Percentiles rank a stretch among this genome's conserved stretches.
Evolutionary conservation across 2,329 filamentous ascomycete genomes (phyloP).

Genomic region (Macrophomina pseudophaseolina): DNA sequence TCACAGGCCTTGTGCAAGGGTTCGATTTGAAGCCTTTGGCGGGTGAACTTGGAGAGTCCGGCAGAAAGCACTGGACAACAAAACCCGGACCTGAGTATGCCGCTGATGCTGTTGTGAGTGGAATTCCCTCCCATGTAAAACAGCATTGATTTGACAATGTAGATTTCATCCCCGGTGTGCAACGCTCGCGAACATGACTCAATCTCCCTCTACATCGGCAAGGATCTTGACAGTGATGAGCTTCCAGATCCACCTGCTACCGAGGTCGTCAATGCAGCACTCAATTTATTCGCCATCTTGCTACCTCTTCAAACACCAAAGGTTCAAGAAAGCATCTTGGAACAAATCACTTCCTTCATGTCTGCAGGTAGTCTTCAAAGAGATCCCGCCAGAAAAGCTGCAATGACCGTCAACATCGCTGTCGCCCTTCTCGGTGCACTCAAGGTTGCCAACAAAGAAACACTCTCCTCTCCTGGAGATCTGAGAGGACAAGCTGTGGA

Average conservation of each 20-base stretch:
- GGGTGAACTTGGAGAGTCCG: slow-evolving; percentile 57
- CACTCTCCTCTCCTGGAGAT: slow-evolving; percentile 72
- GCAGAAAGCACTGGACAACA: slow-evolving; percentile 56
- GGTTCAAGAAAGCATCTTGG: slow-evolving; percentile 93
- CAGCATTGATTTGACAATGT: slow-evolving; percentile 28
- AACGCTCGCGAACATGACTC: slow-evolving; percentile 89
- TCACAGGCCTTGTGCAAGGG: slow-evolving; percentile 81
- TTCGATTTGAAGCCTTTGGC: slow-evolving; percentile 74
- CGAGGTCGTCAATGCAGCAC: slow-evolving; percentile 92
- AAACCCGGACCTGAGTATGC: slow-evolving; percentile 66
- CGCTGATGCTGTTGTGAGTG: slow-evolving; percentile 58
- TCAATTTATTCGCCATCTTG: slow-evolving; percentile 89
- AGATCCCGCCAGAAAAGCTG: slow-evolving; percentile 85
- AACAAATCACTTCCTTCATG: slow-evolving; percentile 91
- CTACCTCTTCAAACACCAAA: slow-evolving; percentile 87
- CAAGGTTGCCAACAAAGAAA: slow-evolving; percentile 84
- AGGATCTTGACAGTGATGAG: slow-evolving; percentile 47
- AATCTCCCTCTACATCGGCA: slow-evolving; percentile 73
- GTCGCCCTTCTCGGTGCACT: slow-evolving; percentile 79
- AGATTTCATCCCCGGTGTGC: slow-evolving; percentile 67
- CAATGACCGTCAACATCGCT: slow-evolving; percentile 88
- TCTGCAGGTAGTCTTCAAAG: slow-evolving; percentile 79
- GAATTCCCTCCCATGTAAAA: slow-evolving; percentile 13
- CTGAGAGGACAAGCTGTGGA: slow-evolving; percentile 77
- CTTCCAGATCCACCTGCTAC: slow-evolving; percentile 83